Base-by-base conservation (phyloP, 352 stramenopile genomes). In the Phytophthora sp. region DNA sequence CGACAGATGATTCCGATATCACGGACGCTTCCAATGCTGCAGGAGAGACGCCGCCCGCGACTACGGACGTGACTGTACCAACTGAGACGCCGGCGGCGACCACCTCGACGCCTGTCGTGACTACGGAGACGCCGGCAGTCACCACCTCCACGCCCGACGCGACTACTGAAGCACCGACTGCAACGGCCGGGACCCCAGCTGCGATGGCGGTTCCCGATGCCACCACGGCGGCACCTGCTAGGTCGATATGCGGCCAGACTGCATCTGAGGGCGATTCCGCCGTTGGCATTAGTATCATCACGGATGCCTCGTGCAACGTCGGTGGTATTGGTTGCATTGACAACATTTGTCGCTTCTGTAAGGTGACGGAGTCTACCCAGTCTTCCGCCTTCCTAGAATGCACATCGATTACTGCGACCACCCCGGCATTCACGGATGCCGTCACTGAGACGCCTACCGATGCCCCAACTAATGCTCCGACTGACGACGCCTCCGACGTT, bases 331-430 rank as follows among this genome's bases (percentile, higher is more conserved):
- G 77, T 21, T 86, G 75, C 42, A 69, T 82, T 24, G 63, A 77
- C 21, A 52, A 31, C n/a, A 53, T 84, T 16, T 86, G 73, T 56
- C 77, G 75, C 16, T 84, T 79, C 59, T 85, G 76, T 59, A 84
- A 82, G 45, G 49, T 50, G 13, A 42, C 36, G 1, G 44, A 57
- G 7, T 64, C 69, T 3, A 24, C 58, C 4, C 56, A 73, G 45
- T 80, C 73, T 3, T 53, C 46, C 46, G 69, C 54, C 12, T 62
- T 80, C 15, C 23, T 73, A 2, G 51, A 63, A 16, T 77, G 70
- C 44, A 45, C 30, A 1, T 62, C 67, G n/a, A 56, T 59, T 38
- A 16, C n/a, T 12, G 30, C 56, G 16, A 56, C 54, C 13, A 53
- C 53, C 7, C 44, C 61, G n/a, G 8, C 38, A 16, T n/a, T 18